Evolutionary conservation across 148 eudicot species (phyloP).

Genomic region (Euryodendron excelsum): DNA sequence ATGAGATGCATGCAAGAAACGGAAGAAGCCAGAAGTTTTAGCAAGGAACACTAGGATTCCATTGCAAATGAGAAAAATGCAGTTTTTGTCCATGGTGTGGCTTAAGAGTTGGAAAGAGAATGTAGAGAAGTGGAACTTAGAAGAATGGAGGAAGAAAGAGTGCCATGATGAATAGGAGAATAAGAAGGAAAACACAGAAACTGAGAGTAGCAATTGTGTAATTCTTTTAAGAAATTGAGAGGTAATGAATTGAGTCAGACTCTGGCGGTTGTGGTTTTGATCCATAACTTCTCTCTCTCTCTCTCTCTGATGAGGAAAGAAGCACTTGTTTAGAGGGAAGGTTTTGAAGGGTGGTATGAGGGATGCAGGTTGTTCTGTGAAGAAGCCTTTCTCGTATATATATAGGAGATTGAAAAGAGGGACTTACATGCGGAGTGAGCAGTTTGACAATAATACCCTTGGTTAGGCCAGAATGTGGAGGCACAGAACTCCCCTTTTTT

Average conservation of each 20-base stretch:
- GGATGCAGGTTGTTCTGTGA: neutral
- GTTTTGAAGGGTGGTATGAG: neutral
- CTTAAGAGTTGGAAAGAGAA: conserved; percentile 32
- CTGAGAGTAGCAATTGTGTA: conserved; percentile 39
- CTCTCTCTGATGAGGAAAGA: neutral
- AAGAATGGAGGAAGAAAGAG: conserved; percentile 31
- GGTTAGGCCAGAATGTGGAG: neutral
- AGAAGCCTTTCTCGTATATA: neutral
- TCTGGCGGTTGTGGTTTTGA: conserved; percentile 9
- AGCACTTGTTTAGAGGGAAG: neutral
- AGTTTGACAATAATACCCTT: conserved; percentile 7
- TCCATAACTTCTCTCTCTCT: conserved; percentile 27
- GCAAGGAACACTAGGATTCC: conserved; percentile 66
- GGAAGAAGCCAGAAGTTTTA: conserved; percentile 43
- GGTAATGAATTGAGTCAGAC: conserved; percentile 6
- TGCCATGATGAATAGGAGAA: conserved; percentile 36
- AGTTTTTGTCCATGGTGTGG: conserved; percentile 44
- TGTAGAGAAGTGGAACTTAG: conserved; percentile 27
- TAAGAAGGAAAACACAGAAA: conserved; percentile 46
- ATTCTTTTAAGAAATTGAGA: conserved; percentile 27
- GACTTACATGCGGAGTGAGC: neutral
- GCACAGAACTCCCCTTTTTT: neutral
- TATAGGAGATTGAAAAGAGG: neutral
- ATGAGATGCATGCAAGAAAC: neutral
- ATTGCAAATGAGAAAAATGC: conserved; percentile 59